Base-by-base conservation (phyloP, 129 eudicot species). In the Gnaphalium uliginosum region DNA sequence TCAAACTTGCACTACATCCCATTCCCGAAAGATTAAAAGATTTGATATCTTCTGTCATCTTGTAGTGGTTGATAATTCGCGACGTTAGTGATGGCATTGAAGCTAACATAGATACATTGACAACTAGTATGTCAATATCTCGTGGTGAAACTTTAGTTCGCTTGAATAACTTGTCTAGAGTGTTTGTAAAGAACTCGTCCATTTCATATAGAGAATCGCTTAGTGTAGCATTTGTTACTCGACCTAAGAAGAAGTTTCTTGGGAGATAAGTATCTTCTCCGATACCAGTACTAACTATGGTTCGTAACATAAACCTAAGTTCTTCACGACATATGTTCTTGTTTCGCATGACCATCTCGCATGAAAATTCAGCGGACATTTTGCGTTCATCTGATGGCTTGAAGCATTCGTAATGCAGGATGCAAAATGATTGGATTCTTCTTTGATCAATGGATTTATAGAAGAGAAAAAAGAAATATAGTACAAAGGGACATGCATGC, bases 1-100 rank as follows among this genome's bases (percentile, higher is more conserved):
- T 68, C 1, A 89, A 11, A 77, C 96, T 89, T 11, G 91, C 91
- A 30, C 96, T 86, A 33, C 89, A 89, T 2, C 89, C 91, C 91
- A 89, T 89, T 57, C 92, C 92, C 0, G 86, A 50, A 23, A 89
- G 81, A 32, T 89, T 86, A 66, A 73, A 89, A 14, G 73, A 43
- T 81, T 86, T 89, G 6, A 89, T 53, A 63, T 86, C 86, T 3
- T 75, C 46, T n/a, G 81, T 81, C 89, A 86, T 86, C 26, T 86
- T 84, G 81, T 89, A 89, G 18, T 41, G 86, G 63, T 89, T 86
- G 2, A 86, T 82, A 60, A 89, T 81, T 56, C 91, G 69, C 1
- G 96, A 69, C 6, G 96, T 80, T 23, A 89, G 53, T 53, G 89
- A 89, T 15, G 96, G 96, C 14, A 72, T 66, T 1, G 79, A 9